Conservation (phyloP, 2,329 filamentous ascomycete species). For the Xylaria sp. region DNA sequence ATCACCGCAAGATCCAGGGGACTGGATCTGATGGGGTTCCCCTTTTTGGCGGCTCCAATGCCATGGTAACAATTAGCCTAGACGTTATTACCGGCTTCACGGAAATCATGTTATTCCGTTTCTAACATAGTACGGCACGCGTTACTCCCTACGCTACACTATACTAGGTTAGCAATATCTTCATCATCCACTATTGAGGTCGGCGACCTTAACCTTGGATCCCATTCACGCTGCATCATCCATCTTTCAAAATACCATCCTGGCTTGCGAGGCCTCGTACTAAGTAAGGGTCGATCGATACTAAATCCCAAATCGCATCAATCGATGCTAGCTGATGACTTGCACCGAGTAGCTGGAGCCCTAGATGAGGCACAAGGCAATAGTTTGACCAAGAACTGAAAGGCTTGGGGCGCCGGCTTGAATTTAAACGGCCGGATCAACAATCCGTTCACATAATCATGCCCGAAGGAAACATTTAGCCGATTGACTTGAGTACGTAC, state of each 20-base stretch:
- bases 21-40: neutral
- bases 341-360: neutral
- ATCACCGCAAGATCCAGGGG: constrained; percentile 8
- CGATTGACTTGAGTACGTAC: constrained; percentile 4
- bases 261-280: constrained; percentile 1
- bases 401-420: neutral
- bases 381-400: constrained; percentile 3
- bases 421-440: constrained; percentile 1
- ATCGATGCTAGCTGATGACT: neutral
- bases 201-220: neutral
- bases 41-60: constrained; percentile 18
- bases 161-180: neutral
- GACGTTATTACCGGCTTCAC: neutral
- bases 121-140: neutral
- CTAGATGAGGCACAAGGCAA: neutral
- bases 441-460: neutral
- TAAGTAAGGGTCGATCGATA: neutral
- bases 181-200: neutral
- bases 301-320: constrained; percentile 12
- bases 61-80: constrained; percentile 14
- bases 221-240: neutral
- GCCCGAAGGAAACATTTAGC: neutral
- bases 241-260: constrained; percentile 2
- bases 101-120: neutral
- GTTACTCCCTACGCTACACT: neutral